Evolutionary conservation across 2,329 filamentous ascomycete species (phyloP).

Genomic region (Fusarium devonianum): DNA sequence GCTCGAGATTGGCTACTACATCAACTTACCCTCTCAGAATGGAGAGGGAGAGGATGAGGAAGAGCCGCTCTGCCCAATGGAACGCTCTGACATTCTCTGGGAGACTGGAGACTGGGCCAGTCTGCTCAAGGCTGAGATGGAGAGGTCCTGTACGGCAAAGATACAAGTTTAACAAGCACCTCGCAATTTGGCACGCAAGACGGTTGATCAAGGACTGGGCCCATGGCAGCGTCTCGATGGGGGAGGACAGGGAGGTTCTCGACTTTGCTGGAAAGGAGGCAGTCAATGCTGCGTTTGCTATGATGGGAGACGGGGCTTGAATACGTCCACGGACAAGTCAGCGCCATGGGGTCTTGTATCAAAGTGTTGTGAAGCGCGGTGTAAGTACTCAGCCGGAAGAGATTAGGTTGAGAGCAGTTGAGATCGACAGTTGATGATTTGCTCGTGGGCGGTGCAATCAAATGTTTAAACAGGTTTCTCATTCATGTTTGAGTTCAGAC

Average conservation of each 20-base stretch:
- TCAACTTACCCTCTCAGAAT: constrained; percentile 22
- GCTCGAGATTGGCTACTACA: constrained; percentile 41
- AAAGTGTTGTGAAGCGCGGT: too few relatives aligned
- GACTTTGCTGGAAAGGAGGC: constrained; percentile 36
- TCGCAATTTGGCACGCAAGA: constrained; percentile 43
- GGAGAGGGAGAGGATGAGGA: constrained; percentile 11
- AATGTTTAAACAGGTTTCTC: neutral
- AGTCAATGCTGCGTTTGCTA: constrained; percentile 31
- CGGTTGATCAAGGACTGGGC: constrained; percentile 38
- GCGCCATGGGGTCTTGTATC: too few relatives aligned
- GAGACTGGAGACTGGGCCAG: constrained; percentile 33
- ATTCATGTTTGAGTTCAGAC: neutral
- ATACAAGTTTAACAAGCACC: constrained; percentile 45
- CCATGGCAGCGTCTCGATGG: constrained; percentile 38
- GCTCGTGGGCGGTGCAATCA: too few relatives aligned
- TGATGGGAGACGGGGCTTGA: constrained; percentile 26
- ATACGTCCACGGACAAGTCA: neutral
- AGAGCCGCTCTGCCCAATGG: constrained; percentile 39
- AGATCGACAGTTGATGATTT: too few relatives aligned
- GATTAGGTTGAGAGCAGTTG: too few relatives aligned
- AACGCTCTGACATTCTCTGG: constrained; percentile 41
- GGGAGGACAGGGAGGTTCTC: constrained; percentile 23
- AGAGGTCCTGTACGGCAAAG: constrained; percentile 34
- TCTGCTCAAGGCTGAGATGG: constrained; percentile 30
- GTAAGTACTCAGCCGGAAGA: too few relatives aligned